Conservation (phyloP, 1,284 basidiomycete genomes). For the Apiotrichum brassicae region DNA sequence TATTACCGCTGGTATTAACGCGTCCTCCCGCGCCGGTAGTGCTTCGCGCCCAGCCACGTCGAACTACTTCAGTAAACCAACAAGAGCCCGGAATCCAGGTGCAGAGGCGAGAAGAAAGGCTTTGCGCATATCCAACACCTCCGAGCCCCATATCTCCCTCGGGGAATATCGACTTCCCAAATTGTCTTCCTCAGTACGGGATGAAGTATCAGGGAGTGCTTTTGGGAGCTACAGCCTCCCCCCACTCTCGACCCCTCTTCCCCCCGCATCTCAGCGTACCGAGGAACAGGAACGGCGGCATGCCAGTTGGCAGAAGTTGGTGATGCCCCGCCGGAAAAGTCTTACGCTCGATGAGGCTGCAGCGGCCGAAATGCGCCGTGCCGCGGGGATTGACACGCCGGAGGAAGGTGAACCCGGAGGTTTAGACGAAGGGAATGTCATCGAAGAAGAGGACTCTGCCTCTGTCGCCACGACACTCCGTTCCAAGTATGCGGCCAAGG, state of each 20-base stretch:
- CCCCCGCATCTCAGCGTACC: constrained; percentile 13
- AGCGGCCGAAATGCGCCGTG: constrained; percentile 28
- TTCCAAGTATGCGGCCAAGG: constrained; percentile 33
- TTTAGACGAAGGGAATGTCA: constrained; percentile 15
- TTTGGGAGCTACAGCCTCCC: constrained; percentile 20
- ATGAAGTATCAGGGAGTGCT: constrained; percentile 18
- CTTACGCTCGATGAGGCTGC: constrained; percentile 45
- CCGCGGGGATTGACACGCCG: constrained; percentile 4
- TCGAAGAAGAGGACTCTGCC: constrained; percentile 14
- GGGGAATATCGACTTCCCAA: constrained; percentile 21
- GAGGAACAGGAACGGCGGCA: constrained; percentile 30
- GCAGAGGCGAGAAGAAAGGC: neutral
- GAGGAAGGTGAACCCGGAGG: constrained; percentile 9
- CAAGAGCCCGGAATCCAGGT: neutral
- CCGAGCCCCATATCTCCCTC: constrained; percentile 3
- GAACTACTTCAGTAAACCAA: neutral
- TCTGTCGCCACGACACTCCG: constrained; percentile 24
- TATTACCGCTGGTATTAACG: neutral
- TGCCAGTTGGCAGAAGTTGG: constrained; percentile 30
- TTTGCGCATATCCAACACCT: neutral
- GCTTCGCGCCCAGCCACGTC: neutral
- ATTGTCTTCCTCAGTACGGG: neutral
- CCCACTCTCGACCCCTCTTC: neutral
- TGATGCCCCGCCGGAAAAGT: constrained; percentile 35
- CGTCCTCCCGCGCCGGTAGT: neutral